A percentile compares a stretch with the other conserved stretches of the same genome.
Evolutionary conservation across 2,329 filamentous ascomycete species (phyloP).

Genomic region (Pseudocercospora eumusae): DNA sequence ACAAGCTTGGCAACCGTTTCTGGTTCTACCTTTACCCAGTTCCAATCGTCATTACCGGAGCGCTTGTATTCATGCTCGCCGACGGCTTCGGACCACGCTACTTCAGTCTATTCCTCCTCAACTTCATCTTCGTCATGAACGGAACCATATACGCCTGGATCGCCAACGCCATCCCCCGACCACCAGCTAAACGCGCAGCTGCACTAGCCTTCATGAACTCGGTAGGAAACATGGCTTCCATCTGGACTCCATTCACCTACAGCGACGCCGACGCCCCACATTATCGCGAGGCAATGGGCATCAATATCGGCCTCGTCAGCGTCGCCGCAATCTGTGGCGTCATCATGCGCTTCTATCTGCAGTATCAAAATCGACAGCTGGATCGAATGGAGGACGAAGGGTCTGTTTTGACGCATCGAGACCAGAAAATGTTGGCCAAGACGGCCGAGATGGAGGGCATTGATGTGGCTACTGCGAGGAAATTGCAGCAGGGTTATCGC

Average conservation of each 20-base stretch:
- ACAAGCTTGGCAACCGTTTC: constrained; percentile 50
- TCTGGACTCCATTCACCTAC: constrained; percentile 56
- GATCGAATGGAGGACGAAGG: constrained; percentile 54
- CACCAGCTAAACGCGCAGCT: constrained; percentile 71
- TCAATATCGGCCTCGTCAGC: constrained; percentile 38
- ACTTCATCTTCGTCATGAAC: constrained; percentile 58
- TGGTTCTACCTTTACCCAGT: constrained; percentile 58
- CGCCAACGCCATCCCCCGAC: constrained; percentile 71
- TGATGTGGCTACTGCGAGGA: constrained; percentile 51
- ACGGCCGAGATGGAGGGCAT: constrained; percentile 57
- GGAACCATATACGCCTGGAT: constrained; percentile 68
- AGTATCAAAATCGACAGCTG: constrained; percentile 53
- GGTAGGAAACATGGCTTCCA: constrained; percentile 67
- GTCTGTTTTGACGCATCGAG: constrained; percentile 49
- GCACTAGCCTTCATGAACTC: constrained; percentile 76
- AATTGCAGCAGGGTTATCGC: constrained; percentile 57
- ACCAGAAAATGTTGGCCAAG: constrained; percentile 50
- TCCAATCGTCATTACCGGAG: constrained; percentile 54
- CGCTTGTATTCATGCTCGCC: constrained; percentile 58
- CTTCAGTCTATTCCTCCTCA: constrained; percentile 57
- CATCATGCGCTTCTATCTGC: constrained; percentile 35
- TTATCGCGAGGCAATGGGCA: constrained; percentile 40
- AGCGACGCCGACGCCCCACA: constrained; percentile 29
- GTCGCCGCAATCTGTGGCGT: constrained; percentile 35
- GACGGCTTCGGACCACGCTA: constrained; percentile 56